phyloP scores from a whole-genome alignment of 1,139 yeast genomes.

The Nakaseomyces delphensis region DNA sequence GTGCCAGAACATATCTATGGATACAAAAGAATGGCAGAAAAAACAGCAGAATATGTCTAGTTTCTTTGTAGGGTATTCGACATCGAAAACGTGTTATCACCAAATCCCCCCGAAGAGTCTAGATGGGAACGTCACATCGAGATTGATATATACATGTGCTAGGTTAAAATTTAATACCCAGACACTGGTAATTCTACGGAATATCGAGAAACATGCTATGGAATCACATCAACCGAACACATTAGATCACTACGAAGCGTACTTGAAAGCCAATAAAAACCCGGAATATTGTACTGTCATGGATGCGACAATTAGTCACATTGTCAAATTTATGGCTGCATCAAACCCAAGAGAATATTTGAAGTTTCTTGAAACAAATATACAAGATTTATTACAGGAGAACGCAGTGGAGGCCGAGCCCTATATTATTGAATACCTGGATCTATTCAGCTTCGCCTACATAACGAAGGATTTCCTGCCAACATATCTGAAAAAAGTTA shows the following conservation, averaged over 20 bases:
- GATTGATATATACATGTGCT: conserved; percentile 17
- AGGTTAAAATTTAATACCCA: conserved; percentile 22
- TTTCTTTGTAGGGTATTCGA: conserved; percentile 22
- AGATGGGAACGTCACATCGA: conserved; percentile 16
- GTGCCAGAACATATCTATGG: background rate
- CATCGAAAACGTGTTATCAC: conserved; percentile 24
- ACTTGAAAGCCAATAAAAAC: conserved; percentile 11
- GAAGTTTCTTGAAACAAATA: conserved; percentile 16
- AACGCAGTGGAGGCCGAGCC: conserved; percentile 3
- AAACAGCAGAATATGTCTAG: conserved; percentile 17
- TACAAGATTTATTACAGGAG: conserved; percentile 17
- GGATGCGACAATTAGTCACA: conserved; percentile 23
- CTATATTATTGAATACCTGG: conserved; percentile 19
- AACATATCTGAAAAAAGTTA: conserved; percentile 21
- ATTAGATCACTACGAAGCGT: conserved; percentile 19
- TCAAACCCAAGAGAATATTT: conserved; percentile 27
- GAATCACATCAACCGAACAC: conserved; percentile 10
- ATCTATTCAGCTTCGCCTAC: conserved; percentile 24
- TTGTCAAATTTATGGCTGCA: conserved; percentile 26
- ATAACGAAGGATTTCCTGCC: conserved; percentile 18
- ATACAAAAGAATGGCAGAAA: conserved; percentile 9
- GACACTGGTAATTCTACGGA: conserved; percentile 18
- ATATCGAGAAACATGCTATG: conserved; percentile 17
- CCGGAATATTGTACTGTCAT: conserved; percentile 15
- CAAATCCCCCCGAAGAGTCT: conserved; percentile 19